A percentile compares a stretch with the other conserved stretches of the same genome.
Conservation (phyloP, 768 basidiomycete species). For the Terana coerulea region DNA sequence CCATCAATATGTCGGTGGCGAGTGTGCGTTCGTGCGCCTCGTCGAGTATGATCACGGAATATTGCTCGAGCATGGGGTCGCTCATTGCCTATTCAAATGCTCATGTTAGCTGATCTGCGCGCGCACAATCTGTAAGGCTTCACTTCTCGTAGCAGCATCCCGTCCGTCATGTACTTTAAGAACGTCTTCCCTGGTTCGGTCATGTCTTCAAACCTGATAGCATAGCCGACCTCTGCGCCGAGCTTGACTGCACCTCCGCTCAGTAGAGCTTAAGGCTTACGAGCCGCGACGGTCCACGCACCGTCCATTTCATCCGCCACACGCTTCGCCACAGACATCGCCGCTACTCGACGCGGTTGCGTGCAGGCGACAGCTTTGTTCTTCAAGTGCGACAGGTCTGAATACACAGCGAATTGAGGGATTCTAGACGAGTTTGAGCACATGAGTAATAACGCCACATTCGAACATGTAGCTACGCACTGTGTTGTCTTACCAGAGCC, state of each 20-base stretch:
- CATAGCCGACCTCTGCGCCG: constrained; percentile 94
- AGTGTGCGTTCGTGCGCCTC: constrained; percentile 98
- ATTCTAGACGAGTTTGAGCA: constrained; percentile 51
- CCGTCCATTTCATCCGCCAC: constrained; percentile 99
- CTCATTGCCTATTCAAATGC: no score
- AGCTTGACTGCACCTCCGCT: constrained; percentile 70
- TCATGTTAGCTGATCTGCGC: no score
- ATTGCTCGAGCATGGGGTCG: constrained; percentile 84
- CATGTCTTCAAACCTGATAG: constrained; percentile 98
- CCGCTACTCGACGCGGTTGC: constrained; percentile 93
- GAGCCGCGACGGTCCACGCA: constrained; percentile 41
- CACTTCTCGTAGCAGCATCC: constrained; percentile 97
- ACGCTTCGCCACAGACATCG: constrained; percentile 97
- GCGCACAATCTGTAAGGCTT: no score
- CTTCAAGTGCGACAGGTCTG: constrained; percentile 86
- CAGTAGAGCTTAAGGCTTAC: neutral
- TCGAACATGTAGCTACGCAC: constrained; percentile 46
- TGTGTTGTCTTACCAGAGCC: constrained; percentile 97
- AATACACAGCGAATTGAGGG: constrained; percentile 93
- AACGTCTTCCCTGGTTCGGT: constrained; percentile 87
- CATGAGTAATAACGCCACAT: constrained; percentile 3
- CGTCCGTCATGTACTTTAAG: constrained; percentile 99
- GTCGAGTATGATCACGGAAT: constrained; percentile 97
- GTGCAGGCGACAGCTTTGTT: constrained; percentile 95
- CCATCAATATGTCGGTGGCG: constrained; percentile 98